Evolutionary conservation across 2,329 filamentous ascomycete genomes (phyloP).

Genomic region (Neonectria faginata): DNA sequence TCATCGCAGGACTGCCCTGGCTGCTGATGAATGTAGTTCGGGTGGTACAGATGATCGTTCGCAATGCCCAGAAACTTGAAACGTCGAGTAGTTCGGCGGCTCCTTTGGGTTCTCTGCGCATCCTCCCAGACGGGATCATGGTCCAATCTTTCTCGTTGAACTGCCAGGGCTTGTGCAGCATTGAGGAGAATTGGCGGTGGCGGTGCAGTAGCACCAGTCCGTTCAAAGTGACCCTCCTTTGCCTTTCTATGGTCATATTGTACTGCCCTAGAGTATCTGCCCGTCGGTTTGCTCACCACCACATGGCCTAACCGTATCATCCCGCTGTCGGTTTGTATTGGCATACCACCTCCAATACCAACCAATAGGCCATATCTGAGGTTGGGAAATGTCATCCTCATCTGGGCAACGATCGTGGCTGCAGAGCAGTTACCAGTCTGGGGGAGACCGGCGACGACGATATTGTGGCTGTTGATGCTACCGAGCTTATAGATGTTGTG

Average conservation of each 20-base stretch:
- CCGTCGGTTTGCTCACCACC: constrained; percentile 36
- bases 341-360: constrained; percentile 42
- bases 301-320: constrained; percentile 42
- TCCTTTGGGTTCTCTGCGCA: constrained; percentile 16
- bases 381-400: constrained; percentile 50
- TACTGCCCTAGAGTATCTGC: constrained; percentile 31
- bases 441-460: constrained; percentile 49
- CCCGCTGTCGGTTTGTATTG: constrained; percentile 31
- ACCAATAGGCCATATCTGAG: constrained; percentile 38
- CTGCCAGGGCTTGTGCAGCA: constrained; percentile 29
- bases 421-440: constrained; percentile 48
- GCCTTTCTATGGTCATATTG: constrained; percentile 40
- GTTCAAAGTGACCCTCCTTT: constrained; percentile 30
- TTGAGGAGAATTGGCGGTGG: constrained; percentile 32
- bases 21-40: constrained; percentile 18
- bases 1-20: constrained; percentile 24
- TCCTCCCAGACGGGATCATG: constrained; percentile 25
- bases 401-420: constrained; percentile 47
- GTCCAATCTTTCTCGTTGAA: constrained; percentile 4
- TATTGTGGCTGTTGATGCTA: constrained; percentile 47
- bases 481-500: constrained; percentile 46
- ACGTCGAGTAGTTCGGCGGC: constrained; percentile 4
- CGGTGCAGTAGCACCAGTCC: constrained; percentile 26
- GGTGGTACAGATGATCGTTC: constrained; percentile 27
- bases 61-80: constrained; percentile 24